Conservation (phyloP, 768 basidiomycete species). For the Gymnopilus dilepis region DNA sequence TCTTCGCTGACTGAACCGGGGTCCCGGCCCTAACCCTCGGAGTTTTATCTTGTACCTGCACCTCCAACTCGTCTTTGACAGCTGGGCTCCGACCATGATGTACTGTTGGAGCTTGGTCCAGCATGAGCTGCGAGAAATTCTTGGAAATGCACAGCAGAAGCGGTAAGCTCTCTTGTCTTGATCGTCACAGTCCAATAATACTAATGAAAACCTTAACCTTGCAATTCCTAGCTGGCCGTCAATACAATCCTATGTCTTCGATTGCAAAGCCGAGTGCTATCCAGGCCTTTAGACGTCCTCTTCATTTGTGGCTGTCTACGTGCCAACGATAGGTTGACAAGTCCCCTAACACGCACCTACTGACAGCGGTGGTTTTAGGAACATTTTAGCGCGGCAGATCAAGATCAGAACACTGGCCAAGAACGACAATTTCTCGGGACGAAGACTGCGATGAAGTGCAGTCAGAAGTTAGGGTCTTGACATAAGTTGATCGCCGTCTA, state of each 20-base stretch:
- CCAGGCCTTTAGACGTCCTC: background rate
- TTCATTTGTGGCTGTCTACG: background rate
- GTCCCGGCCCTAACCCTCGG: background rate
- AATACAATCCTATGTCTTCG: background rate
- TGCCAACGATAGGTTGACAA: background rate
- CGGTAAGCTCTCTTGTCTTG: background rate
- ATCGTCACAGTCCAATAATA: background rate
- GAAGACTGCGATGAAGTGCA: slow-evolving; percentile 2
- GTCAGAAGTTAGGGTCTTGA: background rate
- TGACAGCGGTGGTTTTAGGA: background rate
- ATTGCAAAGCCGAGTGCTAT: background rate
- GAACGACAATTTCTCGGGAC: background rate
- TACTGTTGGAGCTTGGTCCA: background rate
- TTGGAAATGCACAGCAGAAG: background rate
- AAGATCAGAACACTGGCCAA: slow-evolving; percentile 1
- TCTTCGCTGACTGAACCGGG: background rate
- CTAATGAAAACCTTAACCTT: slow-evolving; percentile 5
- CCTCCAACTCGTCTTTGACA: background rate
- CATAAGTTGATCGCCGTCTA: slow-evolving; percentile 5
- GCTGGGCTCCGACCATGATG: background rate
- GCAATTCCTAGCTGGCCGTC: background rate
- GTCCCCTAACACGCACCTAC: slow-evolving; percentile 6
- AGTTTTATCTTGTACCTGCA: background rate
- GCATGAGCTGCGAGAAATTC: background rate
- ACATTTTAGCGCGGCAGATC: slow-evolving; percentile 6